Evolutionary conservation across 805 yeast species (phyloP), one percentile per base, ranked within the genome.

Genomic region (Candida namnaoensis): DNA sequence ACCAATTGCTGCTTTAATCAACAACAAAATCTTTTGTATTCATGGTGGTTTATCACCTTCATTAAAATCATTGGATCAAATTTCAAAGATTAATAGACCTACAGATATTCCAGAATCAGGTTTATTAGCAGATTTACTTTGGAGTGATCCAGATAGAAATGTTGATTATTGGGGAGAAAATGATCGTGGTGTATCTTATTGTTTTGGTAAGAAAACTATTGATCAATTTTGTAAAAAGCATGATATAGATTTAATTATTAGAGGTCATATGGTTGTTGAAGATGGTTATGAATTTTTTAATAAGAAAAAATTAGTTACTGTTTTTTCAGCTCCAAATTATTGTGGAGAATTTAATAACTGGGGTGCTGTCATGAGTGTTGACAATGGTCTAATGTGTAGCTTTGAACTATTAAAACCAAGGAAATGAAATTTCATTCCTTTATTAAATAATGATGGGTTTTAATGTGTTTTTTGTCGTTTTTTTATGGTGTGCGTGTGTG

Each of bases 1-100:
- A 48, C 99, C 99, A 9, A 81, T 93, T 42, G 95, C 98, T 2
- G 97, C 97, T 3, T 80, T 88, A 32, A 96, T 93, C 32, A 96
- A 95, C 1, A 90, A 91, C 38, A 93, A 88, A 65, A 93, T 93
- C 41, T 93, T 93, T 56, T 88, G 87, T 62, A 81, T 85, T 42
- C 93, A 85, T 61, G 95, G 95, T 37, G 93, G 93, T 1, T 65
- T 85, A 38, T 83, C 91, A 0, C 93, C 95, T 5, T 79, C 78
- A 35, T 64, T 85, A 47, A 68, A 69, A 25, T 73, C 75, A 44
- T 67, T 84, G 66, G 72, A 72, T 46, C 88, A 84, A 57, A 80
- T 85, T 44, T 80, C 80, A 51, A 72, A 72, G 38, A 82, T 85
- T 41, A 76, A 78, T 50, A 66, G 95, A 52, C 95, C 95, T 9